Evolutionary conservation across 1,284 basidiomycete genomes (phyloP).

Genomic region (Agroathelia rolfsii): DNA sequence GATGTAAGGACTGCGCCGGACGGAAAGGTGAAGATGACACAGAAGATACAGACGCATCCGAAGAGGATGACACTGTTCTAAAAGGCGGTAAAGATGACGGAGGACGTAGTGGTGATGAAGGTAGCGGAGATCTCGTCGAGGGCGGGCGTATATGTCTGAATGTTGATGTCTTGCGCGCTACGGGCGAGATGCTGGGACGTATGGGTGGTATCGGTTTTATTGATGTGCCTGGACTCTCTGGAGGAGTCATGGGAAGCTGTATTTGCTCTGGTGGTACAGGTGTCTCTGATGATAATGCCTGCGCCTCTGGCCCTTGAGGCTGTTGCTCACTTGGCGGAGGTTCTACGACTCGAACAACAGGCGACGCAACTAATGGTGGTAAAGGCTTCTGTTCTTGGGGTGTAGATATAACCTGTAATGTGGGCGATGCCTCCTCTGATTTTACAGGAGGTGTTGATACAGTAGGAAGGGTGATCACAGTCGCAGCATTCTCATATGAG

Average conservation of each 20-base stretch:
- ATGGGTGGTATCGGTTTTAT: slow-evolving; percentile 11
- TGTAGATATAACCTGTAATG: slow-evolving; percentile 1
- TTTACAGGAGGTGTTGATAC: slow-evolving; percentile 12
- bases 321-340: not conserved
- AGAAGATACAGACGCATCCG: not conserved
- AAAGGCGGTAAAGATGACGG: not conserved
- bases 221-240: slow-evolving; percentile 10
- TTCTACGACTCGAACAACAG: not conserved
- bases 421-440: slow-evolving; percentile 4
- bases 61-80: not conserved
- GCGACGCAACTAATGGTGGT: not conserved
- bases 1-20: not conserved
- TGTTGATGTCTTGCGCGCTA: slow-evolving; percentile 38
- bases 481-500: too few species aligned
- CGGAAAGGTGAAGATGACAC: slow-evolving; percentile 1
- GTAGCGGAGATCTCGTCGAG: slow-evolving; percentile 21
- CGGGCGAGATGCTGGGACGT: slow-evolving; percentile 8
- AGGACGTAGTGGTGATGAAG: slow-evolving; percentile 32
- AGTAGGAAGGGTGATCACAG: slow-evolving; percentile 18
- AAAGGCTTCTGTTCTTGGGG: not conserved
- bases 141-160: slow-evolving; percentile 46
- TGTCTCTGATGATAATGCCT: slow-evolving; percentile 4
- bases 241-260: slow-evolving; percentile 12
- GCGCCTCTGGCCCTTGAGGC: not conserved
- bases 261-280: slow-evolving; percentile 8